Base-by-base conservation (phyloP, 192 early-diverging fungal genomes). In the Linnemannia hyalina region DNA sequence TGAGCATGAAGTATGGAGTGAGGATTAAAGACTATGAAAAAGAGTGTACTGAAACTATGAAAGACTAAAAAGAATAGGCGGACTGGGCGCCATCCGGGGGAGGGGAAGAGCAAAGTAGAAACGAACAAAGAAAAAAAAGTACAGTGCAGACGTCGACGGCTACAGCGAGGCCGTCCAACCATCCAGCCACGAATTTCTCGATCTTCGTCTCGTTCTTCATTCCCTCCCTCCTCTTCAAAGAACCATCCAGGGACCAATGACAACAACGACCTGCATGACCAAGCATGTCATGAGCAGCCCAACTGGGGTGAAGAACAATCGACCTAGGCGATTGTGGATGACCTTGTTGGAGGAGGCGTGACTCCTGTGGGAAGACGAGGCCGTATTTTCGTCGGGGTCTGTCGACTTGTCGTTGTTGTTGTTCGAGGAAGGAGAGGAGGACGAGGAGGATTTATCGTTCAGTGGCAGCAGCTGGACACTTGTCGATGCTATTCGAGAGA, bases 391-490 rank as follows among this genome's bases (percentile, higher is more conserved):
- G 23, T 69, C 69, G 10, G 16, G 15, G 68, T 29, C 23, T 4
- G 42, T 40, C 4, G 69, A 49, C 7, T 46, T 42, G 8, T 75
- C 35, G 23, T 75, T 32, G 52, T 26, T n/a, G 6, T 60, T 32
- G 44, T 52, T 52, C 20, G 49, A 5, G 0, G 49, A 52, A 16
- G 60, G 4, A 5, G 69, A 54, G 20, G 26, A 35, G 22, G 75
- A 72, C n/a, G n/a, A n/a, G 52, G 23, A 32, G 16, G 70, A 41
- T 11, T 65, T 40, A 18, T 35, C 57, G 32, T 46, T 74, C 44
- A 85, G 22, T 4, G 83, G 47, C 70, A 85, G 35, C 8, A 85
- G 65, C 75, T 85, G 75, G 13, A 85, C 83, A 55, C 83, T 85
- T 35, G 78, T 80, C 2, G 78, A 68, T 4, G 75, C 80, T 81